A percentile compares a stretch with the other conserved stretches of the same genome.
These are phyloP conservation scores for Malus domestica DNA, from an alignment of 306 rosid genomes.

Conservation along the genomic window ASM211411v1 NC_041790.1:9983001-9983500, in stretches of 20 bases:
- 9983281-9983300: constrained; percentile 14
- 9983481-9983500: constrained; percentile 61
- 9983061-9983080: not conserved
- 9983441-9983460: not conserved
- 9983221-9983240: constrained; percentile 42
- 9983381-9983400: constrained; percentile 4
- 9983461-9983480: not conserved
- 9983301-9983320: constrained; percentile 99
- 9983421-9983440: not conserved
- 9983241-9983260: constrained; percentile 8
- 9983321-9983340: constrained; percentile 97
- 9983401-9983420: not conserved
- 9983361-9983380: constrained; percentile 18
- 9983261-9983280: not conserved
- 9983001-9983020: constrained; percentile 49
- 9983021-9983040: constrained; percentile 9
- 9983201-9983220: constrained; percentile 80
- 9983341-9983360: constrained; percentile 80
- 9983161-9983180: constrained; percentile 77
- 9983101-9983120: constrained; percentile 60
- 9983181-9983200: constrained; percentile 53
- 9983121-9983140: constrained; percentile 75
- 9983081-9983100: constrained; percentile 63
- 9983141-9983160: constrained; percentile 80
- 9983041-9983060: not conserved